phyloP scores from a whole-genome alignment of 495 filamentous ascomycete species.

The Pyrenopolyporus hunteri region DNA sequence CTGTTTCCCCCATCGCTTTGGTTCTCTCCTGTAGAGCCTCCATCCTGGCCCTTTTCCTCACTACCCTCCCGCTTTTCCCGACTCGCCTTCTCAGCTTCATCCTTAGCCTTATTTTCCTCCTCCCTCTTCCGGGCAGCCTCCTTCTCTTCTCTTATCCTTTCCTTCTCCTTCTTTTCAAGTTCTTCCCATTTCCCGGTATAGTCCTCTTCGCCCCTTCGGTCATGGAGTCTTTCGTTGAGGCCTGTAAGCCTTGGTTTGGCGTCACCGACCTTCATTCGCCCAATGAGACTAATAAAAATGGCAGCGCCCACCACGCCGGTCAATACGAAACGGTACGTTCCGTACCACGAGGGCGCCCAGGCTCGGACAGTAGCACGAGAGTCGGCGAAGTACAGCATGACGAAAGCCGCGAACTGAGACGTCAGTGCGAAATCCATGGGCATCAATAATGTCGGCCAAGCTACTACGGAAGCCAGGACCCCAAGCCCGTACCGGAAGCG shows the following conservation, averaged over 20 bases:
- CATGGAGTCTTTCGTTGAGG: conserved; percentile 67
- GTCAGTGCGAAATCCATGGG: conserved; percentile 89
- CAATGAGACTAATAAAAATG: conserved; percentile 86
- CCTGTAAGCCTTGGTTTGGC: conserved; percentile 48
- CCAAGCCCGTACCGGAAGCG: conserved; percentile 78
- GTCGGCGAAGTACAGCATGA: conserved; percentile 87
- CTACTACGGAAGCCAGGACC: conserved; percentile 79
- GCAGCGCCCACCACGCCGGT: conserved; percentile 90
- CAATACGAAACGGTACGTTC: conserved; percentile 91
- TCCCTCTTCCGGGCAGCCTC: conserved; percentile 48
- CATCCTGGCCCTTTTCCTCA: not conserved
- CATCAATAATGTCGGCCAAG: conserved; percentile 92
- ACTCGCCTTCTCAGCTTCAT: conserved; percentile 36
- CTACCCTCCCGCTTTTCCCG: not conserved
- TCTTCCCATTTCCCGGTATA: conserved; percentile 70
- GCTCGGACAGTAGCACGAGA: conserved; percentile 73
- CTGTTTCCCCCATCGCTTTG: conserved; percentile 10
- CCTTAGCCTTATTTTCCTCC: conserved; percentile 42
- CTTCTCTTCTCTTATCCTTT: conserved; percentile 50
- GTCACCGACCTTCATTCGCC: conserved; percentile 81
- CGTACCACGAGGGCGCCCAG: conserved; percentile 92
- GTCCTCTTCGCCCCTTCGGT: conserved; percentile 44
- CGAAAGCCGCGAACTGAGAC: conserved; percentile 87
- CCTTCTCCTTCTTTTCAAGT: conserved; percentile 61
- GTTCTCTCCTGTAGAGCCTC: conserved; percentile 17